Percentiles rank a stretch among this genome's conserved stretches.
Conservation (phyloP, 345 rosid species). For the Syzygium oleosum region DNA sequence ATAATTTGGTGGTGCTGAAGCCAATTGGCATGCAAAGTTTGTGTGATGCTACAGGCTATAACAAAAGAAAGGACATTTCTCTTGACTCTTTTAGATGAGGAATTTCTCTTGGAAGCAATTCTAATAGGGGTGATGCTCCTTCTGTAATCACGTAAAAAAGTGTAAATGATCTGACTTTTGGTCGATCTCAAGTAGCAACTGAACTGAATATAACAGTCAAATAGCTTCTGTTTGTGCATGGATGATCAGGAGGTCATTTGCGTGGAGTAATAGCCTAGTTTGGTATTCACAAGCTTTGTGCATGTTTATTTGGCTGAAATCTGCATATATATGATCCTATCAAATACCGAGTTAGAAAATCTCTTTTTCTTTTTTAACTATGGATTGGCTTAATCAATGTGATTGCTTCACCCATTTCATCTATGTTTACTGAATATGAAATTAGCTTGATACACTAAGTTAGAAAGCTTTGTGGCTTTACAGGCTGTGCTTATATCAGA, state of each 20-base stretch:
- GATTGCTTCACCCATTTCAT: not conserved
- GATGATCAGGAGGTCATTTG: not conserved
- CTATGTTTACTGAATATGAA: not conserved
- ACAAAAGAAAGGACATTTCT: not conserved
- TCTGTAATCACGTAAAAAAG: not conserved
- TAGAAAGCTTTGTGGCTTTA: not conserved
- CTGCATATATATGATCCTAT: not conserved
- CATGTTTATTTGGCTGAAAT: not conserved
- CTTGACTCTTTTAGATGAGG: not conserved
- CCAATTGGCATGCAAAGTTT: not conserved
- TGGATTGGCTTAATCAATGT: not conserved
- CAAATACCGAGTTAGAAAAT: not conserved
- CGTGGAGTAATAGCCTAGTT: not conserved
- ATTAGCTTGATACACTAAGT: not conserved
- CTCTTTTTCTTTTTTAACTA: not conserved
- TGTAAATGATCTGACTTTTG: not conserved
- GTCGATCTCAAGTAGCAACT: not conserved
- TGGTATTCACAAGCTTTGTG: not conserved
- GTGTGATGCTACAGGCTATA: not conserved
- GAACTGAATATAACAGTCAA: not conserved
- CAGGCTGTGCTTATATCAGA: slow-evolving; percentile 74
- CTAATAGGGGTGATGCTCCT: not conserved
- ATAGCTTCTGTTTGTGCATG: not conserved
- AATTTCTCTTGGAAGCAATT: not conserved
- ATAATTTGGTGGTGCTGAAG: not conserved